These are phyloP conservation scores for Cydonia oblonga DNA, from an alignment of 331 rosid genomes.

Conservation along the genomic window DNA sequence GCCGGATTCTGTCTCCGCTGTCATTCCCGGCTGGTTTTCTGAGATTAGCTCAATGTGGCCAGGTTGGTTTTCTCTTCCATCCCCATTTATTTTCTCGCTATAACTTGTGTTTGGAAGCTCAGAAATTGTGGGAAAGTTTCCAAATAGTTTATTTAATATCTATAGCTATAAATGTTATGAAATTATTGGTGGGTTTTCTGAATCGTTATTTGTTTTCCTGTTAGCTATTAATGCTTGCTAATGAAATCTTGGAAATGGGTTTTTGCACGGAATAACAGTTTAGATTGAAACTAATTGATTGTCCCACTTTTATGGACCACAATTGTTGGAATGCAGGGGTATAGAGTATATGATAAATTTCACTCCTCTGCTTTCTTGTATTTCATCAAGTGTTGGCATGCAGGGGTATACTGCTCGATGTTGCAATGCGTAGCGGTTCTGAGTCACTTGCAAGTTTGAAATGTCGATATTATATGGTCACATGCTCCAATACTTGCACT, in stretches of 20 bases:
- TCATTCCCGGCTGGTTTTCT: slow-evolving; percentile 98
- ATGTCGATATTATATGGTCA: not conserved
- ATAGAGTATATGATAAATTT: not conserved
- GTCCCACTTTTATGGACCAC: not conserved
- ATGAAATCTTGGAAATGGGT: not conserved
- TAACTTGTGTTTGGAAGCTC: not conserved
- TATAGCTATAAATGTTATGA: not conserved
- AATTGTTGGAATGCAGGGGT: not conserved
- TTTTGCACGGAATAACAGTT: not conserved
- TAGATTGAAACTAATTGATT: not conserved
- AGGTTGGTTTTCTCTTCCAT: slow-evolving; percentile 41
- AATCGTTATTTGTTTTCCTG: not conserved
- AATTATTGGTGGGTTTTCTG: not conserved
- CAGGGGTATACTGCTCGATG: not conserved
- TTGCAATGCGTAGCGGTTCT: not conserved
- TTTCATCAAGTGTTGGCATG: not conserved
- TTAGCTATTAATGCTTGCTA: not conserved
- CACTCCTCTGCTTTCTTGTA: not conserved
- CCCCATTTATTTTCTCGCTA: not conserved
- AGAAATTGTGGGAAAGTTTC: not conserved
- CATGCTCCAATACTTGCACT: not conserved
- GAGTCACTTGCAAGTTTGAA: not conserved
- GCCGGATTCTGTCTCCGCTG: slow-evolving; percentile 38
- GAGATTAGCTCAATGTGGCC: slow-evolving; percentile 99
- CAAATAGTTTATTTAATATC: not conserved